Percentiles rank a stretch among this genome's conserved stretches.
phyloP scores from a whole-genome alignment of 2,329 filamentous ascomycete species.

The Ilyonectria destructans region DNA sequence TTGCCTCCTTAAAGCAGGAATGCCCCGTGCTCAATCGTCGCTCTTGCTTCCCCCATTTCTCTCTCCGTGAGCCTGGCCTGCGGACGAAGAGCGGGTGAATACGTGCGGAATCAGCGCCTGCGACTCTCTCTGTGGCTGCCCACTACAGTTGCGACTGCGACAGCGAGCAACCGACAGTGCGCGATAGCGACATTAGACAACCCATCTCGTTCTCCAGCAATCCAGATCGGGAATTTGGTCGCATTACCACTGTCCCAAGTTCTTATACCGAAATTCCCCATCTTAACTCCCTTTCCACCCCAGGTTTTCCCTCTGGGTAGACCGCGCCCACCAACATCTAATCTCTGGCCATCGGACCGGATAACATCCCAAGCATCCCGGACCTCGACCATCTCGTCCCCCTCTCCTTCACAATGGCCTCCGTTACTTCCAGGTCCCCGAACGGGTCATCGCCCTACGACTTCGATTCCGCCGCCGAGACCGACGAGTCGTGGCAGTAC shows the following conservation, averaged over 20 bases:
- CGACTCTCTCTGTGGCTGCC: neutral
- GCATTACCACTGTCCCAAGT: conserved; percentile 13
- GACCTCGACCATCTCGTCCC: conserved; percentile 12
- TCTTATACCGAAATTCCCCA: conserved; percentile 3
- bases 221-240: conserved; percentile 21
- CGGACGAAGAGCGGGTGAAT: conserved; percentile 7
- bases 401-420: conserved; percentile 52
- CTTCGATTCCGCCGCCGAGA: conserved; percentile 57
- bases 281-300: neutral
- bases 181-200: conserved; percentile 9
- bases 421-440: conserved; percentile 60
- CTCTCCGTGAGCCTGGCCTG: conserved; percentile 12
- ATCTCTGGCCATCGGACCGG: neutral
- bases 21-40: conserved; percentile 2
- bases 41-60: conserved; percentile 1
- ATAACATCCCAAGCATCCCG: neutral
- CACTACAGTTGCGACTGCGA: neutral
- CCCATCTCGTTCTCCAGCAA: neutral
- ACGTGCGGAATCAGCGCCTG: neutral
- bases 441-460: conserved; percentile 58
- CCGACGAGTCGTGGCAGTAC: conserved; percentile 64
- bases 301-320: neutral
- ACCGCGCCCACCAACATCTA: neutral
- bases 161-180: conserved; percentile 13
- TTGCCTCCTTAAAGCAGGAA: conserved; percentile 20